Evolutionary conservation across 306 rosid genomes (phyloP), one percentile per base, ranked within the genome.

Genomic region (Trifolium dubium): DNA sequence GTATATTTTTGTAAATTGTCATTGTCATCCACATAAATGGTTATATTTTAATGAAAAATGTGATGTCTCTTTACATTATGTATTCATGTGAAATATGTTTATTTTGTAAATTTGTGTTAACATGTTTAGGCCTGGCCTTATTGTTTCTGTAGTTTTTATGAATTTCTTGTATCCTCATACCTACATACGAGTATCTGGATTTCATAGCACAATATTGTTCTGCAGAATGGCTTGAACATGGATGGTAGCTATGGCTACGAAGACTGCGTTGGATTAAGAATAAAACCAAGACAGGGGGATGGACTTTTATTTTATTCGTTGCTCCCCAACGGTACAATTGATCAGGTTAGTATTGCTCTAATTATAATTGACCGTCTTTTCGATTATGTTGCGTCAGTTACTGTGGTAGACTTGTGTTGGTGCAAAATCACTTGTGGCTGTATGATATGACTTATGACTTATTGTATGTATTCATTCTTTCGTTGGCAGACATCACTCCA

Each of bases 251-350:
- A 87, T 35, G 82, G 73, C 71, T 87, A 60, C 8, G 76, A 78
- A 43, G 78, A 61, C 23, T 92, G 96, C 83, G 23, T 70, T 64
- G 98, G 96, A 50, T 83, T 92, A 75, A 90, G 34, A 84, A 92
- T 92, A 80, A 87, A 78, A 87, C 98, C 98, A 29, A 93, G 85
- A 41, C 85, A 73, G 82, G 98, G 98, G 49, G 96, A 88, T 61
- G 98, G 94, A 18, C 91, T 92, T 85, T 80, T 92, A 51, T 92
- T 92, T 87, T 90, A 92, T 88, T 90, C 98, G 3, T 41, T 90
- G 79, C 76, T 83, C 23, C 86, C 88, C 9, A 90, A 92, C 41
- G 89, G 90, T 15, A 85, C 92, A 78, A 90, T 92, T 46, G 94
- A 92, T 83, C 78, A 29, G 86, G 95, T 90, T 78, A 86, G 92